Evolutionary conservation across 495 filamentous ascomycete genomes (phyloP).

Genomic region (Penicillium coprophilum): DNA sequence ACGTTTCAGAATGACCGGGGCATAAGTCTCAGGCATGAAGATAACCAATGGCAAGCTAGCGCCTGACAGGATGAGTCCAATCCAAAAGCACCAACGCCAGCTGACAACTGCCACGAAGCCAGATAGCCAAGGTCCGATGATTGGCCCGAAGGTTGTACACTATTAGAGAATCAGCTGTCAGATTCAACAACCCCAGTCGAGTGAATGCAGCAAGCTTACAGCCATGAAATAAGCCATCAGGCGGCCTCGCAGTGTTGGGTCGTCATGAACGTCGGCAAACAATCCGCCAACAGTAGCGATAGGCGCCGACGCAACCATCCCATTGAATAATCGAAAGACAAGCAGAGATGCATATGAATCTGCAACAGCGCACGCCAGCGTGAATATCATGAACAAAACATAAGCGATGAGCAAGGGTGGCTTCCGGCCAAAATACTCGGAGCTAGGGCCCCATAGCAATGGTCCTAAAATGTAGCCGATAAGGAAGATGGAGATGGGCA

Average conservation of each 20-base stretch:
- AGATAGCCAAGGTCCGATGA: slow-evolving; percentile 62
- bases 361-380: slow-evolving; percentile 65
- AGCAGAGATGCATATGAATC: slow-evolving; percentile 63
- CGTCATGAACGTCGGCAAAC: slow-evolving; percentile 66
- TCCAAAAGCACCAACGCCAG: slow-evolving; percentile 68
- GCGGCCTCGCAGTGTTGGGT: slow-evolving; percentile 59
- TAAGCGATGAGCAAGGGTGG: slow-evolving; percentile 59
- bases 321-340: slow-evolving; percentile 64
- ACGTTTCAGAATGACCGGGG: slow-evolving; percentile 63
- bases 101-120: slow-evolving; percentile 58
- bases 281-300: slow-evolving; percentile 69
- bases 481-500: slow-evolving; percentile 73
- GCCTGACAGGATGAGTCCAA: slow-evolving; percentile 57
- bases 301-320: slow-evolving; percentile 63
- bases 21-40: slow-evolving; percentile 65
- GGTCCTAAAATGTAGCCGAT: slow-evolving; percentile 68
- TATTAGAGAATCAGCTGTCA: slow-evolving; percentile 17
- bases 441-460: slow-evolving; percentile 64
- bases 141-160: slow-evolving; percentile 64
- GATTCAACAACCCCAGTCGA: too few relatives aligned
- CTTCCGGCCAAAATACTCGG: slow-evolving; percentile 67
- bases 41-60: slow-evolving; percentile 44
- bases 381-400: slow-evolving; percentile 63
- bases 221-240: slow-evolving; percentile 71
- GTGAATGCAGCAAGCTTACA: slow-evolving; percentile 35